Evolutionary conservation across 805 yeast genomes (phyloP).

Genomic region (Blastobotrys robertii): DNA sequence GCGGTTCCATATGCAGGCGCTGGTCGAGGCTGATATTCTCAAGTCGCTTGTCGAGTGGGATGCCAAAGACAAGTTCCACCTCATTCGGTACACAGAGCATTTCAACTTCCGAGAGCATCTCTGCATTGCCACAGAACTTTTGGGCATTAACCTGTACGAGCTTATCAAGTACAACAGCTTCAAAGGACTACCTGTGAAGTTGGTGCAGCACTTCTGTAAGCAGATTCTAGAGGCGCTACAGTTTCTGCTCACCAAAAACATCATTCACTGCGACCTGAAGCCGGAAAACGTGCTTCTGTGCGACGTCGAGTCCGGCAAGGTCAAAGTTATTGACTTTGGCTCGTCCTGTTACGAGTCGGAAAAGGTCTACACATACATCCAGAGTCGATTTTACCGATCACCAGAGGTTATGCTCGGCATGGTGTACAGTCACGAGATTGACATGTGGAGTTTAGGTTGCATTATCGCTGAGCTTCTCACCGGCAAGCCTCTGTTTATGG

Average conservation of each 20-base stretch:
- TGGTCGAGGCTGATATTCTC: slow-evolving; percentile 62
- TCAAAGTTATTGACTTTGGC: slow-evolving; percentile 79
- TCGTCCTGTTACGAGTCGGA: slow-evolving; percentile 44
- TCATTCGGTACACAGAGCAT: slow-evolving; percentile 54
- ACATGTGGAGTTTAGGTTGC: slow-evolving; percentile 97
- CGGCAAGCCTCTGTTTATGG: slow-evolving; percentile 93
- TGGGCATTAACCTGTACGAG: slow-evolving; percentile 61
- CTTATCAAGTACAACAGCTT: slow-evolving; percentile 29
- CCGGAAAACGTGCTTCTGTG: slow-evolving; percentile 71
- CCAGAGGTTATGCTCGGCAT: slow-evolving; percentile 94
- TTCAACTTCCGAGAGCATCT: slow-evolving; percentile 75
- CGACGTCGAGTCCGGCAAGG: slow-evolving; percentile 33
- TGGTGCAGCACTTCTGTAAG: slow-evolving; percentile 34
- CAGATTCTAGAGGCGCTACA: slow-evolving; percentile 52
- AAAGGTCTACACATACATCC: slow-evolving; percentile 90
- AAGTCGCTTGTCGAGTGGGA: slow-evolving; percentile 36
- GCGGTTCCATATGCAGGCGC: slow-evolving; percentile 67
- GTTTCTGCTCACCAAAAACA: slow-evolving; percentile 44
- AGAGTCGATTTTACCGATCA: slow-evolving; percentile 91
- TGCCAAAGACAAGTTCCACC: slow-evolving; percentile 26
- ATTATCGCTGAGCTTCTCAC: slow-evolving; percentile 89
- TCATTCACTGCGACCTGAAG: slow-evolving; percentile 79
- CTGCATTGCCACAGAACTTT: slow-evolving; percentile 67
- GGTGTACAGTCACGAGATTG: slow-evolving; percentile 81
- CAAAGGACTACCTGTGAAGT: slow-evolving; percentile 26